Evolutionary conservation across 1,284 basidiomycete species (phyloP).

Genomic region (Salmacisia buchloeana): DNA sequence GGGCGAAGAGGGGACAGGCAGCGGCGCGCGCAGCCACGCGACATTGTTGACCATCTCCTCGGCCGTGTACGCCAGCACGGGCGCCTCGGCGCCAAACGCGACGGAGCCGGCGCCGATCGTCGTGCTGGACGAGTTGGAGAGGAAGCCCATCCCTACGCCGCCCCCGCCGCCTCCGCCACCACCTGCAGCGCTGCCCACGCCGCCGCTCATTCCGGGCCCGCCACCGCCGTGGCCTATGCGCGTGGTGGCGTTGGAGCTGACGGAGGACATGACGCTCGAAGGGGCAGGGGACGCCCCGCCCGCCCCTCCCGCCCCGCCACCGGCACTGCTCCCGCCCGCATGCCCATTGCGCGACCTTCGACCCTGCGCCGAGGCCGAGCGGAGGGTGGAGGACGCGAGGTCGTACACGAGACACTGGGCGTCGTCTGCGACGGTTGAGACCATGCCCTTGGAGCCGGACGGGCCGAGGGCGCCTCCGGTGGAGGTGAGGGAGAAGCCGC

Average conservation of each 20-base stretch:
- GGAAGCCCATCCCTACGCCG: slow-evolving; percentile 19
- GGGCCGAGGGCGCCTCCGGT: neutral
- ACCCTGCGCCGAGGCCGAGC: slow-evolving; percentile 46
- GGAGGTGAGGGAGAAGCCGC: neutral
- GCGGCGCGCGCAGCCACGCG: slow-evolving; percentile 39
- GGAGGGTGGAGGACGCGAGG: slow-evolving; percentile 42
- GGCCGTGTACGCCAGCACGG: slow-evolving; percentile 44
- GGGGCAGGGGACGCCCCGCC: slow-evolving; percentile 3
- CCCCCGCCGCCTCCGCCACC: slow-evolving; percentile 1
- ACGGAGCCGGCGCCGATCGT: slow-evolving; percentile 26
- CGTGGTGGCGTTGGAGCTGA: slow-evolving; percentile 2
- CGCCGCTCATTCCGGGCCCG: neutral
- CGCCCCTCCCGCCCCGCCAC: neutral
- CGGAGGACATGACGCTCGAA: slow-evolving; percentile 6
- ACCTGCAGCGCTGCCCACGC: neutral
- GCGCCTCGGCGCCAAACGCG: slow-evolving; percentile 41
- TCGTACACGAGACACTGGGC: slow-evolving; percentile 48
- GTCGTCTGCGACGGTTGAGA: slow-evolving; percentile 48
- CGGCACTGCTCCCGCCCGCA: neutral
- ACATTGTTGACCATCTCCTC: slow-evolving; percentile 49
- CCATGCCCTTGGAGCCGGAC: slow-evolving; percentile 41
- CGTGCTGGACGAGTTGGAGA: slow-evolving; percentile 20
- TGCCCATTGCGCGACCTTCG: slow-evolving; percentile 41
- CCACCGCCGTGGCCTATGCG: neutral
- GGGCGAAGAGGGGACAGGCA: neutral